Base-by-base conservation (phyloP, 257 asterid species). In the Gardenia jasminoides region DNA sequence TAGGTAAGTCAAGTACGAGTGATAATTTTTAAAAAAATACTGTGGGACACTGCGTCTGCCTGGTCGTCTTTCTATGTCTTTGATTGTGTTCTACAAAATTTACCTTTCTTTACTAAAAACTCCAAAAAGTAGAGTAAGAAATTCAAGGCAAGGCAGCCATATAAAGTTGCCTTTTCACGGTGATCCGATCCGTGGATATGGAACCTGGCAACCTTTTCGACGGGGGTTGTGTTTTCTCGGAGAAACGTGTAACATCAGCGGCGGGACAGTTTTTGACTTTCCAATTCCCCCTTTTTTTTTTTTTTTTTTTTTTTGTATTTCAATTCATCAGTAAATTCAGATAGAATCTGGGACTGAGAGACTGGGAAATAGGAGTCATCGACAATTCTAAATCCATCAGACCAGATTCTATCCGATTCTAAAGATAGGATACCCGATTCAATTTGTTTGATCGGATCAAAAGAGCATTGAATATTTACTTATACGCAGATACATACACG, bases 251-350 rank as follows among this genome's bases (percentile, higher is more conserved):
- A 33, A 5, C 50, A 20, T 43, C 67, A 15, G 20, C 20, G 39
- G 79, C 64, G 54, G 70, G 56, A 54, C 79, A 67, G 33, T 67
- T 74, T 80, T 80, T 74, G 76, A 74, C 83, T 80, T 80, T 74
- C 83, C 76, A 67, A 80, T 52, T 16, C 65, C 19, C 39, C 17
- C 75, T 50, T 65, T 50, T 56, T 16, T 10, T 10, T 28, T 26
- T 10, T 1, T 52, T 12, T 47, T 0, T 47, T 47, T 0, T 7
- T 47, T 47, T 47, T 7, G 10, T 47, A 47, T 1, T 47, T 47
- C 8, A 36, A 36, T 36, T 36, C 41, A 13, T 0, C 2, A n/a
- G 31, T 9, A 22, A 61, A n/a, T 4, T 36, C 41, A 61, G 10
- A 43, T 66, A 67, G 39, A 47, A 31, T 54, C 52, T 30, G 16